Evolutionary conservation across 306 rosid species (phyloP), one percentile per base, ranked within the genome.

Genomic region (Sphenostylis stenocarpa): DNA sequence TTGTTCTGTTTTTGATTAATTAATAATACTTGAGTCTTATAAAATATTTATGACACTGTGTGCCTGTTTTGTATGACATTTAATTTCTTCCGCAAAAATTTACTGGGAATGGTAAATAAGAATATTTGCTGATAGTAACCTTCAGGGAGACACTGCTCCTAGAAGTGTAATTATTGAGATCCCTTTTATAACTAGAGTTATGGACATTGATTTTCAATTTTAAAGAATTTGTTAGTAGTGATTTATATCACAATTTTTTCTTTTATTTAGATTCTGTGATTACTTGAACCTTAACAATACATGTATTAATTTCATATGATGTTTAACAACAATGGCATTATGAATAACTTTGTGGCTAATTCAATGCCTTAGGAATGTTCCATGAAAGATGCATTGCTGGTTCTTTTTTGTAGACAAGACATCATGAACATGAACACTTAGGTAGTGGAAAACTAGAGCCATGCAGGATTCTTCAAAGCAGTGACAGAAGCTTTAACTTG

Each of bases 401-500:
- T 55, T 55, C 39, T 38, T 15, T 56, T 57, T 34, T 9, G 28
- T 23, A 26, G n/a, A 57, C 17, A 44, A 66, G 58, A 56, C 51
- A 57, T 36, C 47, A 47, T 68, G 72, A 49, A 77, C 14, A 67
- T 3, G 33, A n/a, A n/a, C 13, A 28, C 52, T 62, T 51, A 16
- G 34, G 36, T 21, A 61, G 44, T 52, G 17, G 4, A 61, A 76
- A 81, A 48, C 82, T 83, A 93, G 60, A 93, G 80, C 98, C 98
- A 93, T 12, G 98, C 88, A 4, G 96, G 91, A 79, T 89, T 90
- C 41, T 85, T 79, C 82, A 93, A 39, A 67, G 91, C 61, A 24
- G 93, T 86, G 60, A 93, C 91, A 64, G 20, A 95, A 79, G 94
- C 93, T 85, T 93, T 93, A 36, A 93, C 87, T 86, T 93, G 98